Evolutionary conservation across 2,329 filamentous ascomycete species (phyloP).

Genomic region (Epichloe uncinata): DNA sequence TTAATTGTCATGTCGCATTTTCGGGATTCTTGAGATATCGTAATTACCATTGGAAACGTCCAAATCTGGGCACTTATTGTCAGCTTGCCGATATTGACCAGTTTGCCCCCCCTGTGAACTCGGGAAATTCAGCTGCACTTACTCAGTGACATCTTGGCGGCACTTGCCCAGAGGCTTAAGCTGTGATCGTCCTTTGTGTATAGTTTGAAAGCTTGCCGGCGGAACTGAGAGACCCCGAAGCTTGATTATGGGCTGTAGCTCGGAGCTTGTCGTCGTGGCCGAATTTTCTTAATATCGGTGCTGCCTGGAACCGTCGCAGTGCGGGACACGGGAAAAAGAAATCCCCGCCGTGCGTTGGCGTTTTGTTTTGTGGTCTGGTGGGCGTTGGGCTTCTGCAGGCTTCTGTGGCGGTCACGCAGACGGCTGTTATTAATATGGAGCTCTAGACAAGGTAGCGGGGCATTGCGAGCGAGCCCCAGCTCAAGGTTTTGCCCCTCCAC

Average conservation of each 20-base stretch:
- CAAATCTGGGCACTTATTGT: slow-evolving; percentile 44
- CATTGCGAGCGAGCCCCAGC: neutral
- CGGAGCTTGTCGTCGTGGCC: slow-evolving; percentile 16
- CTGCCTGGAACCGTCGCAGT: slow-evolving; percentile 8
- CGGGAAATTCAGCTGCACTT: slow-evolving; percentile 16
- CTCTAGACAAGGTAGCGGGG: neutral
- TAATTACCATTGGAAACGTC: slow-evolving; percentile 64
- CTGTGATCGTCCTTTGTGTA: slow-evolving; percentile 9
- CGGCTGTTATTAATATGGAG: neutral
- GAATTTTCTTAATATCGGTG: slow-evolving; percentile 16
- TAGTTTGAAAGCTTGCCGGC: slow-evolving; percentile 1
- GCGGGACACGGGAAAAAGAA: slow-evolving; percentile 20
- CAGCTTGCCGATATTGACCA: slow-evolving; percentile 20
- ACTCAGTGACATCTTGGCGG: slow-evolving; percentile 27
- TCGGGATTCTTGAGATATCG: neutral
- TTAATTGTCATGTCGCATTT: slow-evolving; percentile 2
- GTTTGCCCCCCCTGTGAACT: neutral
- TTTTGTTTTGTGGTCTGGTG: neutral
- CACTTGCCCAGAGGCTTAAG: slow-evolving; percentile 14
- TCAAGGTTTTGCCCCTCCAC: neutral
- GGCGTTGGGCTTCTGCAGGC: neutral
- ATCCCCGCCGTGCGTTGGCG: slow-evolving; percentile 3
- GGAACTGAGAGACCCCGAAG: slow-evolving; percentile 11
- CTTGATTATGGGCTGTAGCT: slow-evolving; percentile 17
- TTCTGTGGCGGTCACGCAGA: neutral